A percentile compares a stretch with the other conserved stretches of the same genome.
Conservation (phyloP, 129 eudicot species). For the Helichrysum umbraculigerum region DNA sequence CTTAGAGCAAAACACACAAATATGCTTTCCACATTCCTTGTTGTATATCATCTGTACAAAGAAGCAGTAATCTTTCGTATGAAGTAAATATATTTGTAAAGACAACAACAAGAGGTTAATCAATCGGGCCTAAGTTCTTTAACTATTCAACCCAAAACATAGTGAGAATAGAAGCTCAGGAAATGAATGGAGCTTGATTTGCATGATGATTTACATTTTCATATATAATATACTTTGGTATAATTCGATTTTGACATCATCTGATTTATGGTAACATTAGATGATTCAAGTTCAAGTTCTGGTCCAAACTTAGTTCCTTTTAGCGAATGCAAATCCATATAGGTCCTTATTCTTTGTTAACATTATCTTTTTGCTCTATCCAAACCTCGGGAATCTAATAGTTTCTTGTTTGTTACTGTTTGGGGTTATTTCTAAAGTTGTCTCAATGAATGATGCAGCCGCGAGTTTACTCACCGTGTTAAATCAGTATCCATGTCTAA, state of each 20-base stretch:
- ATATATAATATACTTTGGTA: background rate
- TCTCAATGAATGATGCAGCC: slow-evolving; percentile 48
- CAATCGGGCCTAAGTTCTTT: background rate
- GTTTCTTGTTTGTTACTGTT: slow-evolving; percentile 2
- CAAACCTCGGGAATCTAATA: background rate
- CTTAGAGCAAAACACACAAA: slow-evolving; percentile 5
- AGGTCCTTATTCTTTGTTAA: slow-evolving; percentile 1
- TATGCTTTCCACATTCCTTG: background rate
- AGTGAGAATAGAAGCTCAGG: background rate
- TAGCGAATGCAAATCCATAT: background rate
- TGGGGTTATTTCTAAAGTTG: background rate
- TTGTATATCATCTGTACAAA: background rate
- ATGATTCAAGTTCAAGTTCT: background rate
- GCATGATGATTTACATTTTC: background rate
- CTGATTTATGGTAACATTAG: background rate
- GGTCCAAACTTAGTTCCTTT: background rate
- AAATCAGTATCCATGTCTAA: slow-evolving; percentile 94
- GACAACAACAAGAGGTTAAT: slow-evolving; percentile 19
- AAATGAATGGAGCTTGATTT: background rate
- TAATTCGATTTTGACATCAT: background rate
- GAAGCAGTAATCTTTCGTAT: background rate
- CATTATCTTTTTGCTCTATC: background rate
- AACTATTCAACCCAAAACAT: background rate
- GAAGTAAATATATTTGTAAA: slow-evolving; percentile 4
- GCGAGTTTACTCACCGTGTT: slow-evolving; percentile 97